Conservation (phyloP, 768 basidiomycete genomes). For the Favolaschia claudopus region DNA sequence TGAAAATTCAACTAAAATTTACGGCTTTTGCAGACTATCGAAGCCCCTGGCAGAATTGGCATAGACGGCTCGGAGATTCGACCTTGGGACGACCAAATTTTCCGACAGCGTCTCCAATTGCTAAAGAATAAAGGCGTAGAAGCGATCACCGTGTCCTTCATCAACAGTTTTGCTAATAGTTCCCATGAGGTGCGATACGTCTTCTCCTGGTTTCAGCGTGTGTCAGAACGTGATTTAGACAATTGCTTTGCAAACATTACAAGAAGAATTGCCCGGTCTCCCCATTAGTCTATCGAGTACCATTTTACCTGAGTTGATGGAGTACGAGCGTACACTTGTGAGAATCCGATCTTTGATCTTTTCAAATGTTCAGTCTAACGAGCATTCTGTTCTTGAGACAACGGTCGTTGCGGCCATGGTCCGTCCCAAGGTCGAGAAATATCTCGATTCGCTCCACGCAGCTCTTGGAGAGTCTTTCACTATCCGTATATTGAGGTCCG, state of each 20-base stretch:
- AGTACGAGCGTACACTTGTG: conserved; percentile 37
- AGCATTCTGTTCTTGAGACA: conserved; percentile 13
- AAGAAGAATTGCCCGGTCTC: conserved; percentile 33
- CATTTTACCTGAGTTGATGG: conserved; percentile 35
- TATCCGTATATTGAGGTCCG: conserved; percentile 35
- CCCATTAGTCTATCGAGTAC: conserved; percentile 34
- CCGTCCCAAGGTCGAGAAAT: conserved; percentile 34
- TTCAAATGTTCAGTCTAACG: not conserved
- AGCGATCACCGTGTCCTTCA: conserved; percentile 36
- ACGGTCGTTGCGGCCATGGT: conserved; percentile 39
- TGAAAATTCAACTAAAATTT: not conserved
- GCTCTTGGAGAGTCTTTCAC: conserved; percentile 27
- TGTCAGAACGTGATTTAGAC: not conserved
- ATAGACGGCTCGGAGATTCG: conserved; percentile 34
- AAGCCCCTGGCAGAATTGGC: conserved; percentile 38
- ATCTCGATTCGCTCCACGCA: conserved; percentile 34
- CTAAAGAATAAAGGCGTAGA: conserved; percentile 30
- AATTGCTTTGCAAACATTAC: conserved; percentile 27
- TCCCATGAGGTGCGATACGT: conserved; percentile 27
- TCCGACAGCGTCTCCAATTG: conserved; percentile 25
- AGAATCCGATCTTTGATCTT: not conserved
- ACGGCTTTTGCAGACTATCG: conserved; percentile 28
- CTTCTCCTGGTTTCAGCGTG: not conserved
- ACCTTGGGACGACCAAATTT: conserved; percentile 29
- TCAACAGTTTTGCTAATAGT: conserved; percentile 37